Evolutionary conservation across 768 basidiomycete genomes (phyloP), one percentile per base, ranked within the genome.

Genomic region (Coprinopsis marcescibilis): DNA sequence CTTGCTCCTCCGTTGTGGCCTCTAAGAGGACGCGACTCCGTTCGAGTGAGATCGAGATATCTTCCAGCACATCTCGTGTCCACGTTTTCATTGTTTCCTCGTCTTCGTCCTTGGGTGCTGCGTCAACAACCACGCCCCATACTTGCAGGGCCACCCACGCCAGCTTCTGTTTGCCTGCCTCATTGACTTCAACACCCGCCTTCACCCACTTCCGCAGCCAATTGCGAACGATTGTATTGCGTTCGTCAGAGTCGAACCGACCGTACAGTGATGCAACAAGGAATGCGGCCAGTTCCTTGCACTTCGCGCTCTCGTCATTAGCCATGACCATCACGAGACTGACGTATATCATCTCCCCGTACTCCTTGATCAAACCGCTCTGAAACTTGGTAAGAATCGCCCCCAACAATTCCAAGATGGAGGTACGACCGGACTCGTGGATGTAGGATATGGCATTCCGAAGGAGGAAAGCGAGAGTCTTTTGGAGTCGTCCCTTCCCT

Each of bases 361-460:
- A 86, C 58, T 97, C 91, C 14, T 69, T 67, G 32, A 93, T 66
- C 23, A 96, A 69, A 3, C 69, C 73, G 2, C 70, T 70, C 48
- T 92, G 82, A 62, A 98, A 95, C 65, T 97, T 98, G 50, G 72
- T 58, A 43, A 98, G 68, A 39, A 96, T 68, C 1, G 90, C 91
- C 12, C 80, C 71, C n/a, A 99, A 75, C 2, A 98, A 67, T 62
- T 96, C 94, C 76, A 99, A 80, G 43, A 96, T 89, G n/a, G 94
- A 97, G 44, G 80, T 75, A 29, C 94, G 79, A 2, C 96, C 96
- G 51, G 83, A 89, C 57, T 96, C 92, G 61, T 89, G 81, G 32
- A 83, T 77, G 59, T 97, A 99, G 2, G 89, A 83, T 7, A 43
- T 44, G 29, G 97, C 67, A 60, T 98, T 98, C 59, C 86, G 89